Evolutionary conservation across 2,329 filamentous ascomycete genomes (phyloP), one percentile per base, ranked within the genome.

Genomic region (Didymella segeticola): DNA sequence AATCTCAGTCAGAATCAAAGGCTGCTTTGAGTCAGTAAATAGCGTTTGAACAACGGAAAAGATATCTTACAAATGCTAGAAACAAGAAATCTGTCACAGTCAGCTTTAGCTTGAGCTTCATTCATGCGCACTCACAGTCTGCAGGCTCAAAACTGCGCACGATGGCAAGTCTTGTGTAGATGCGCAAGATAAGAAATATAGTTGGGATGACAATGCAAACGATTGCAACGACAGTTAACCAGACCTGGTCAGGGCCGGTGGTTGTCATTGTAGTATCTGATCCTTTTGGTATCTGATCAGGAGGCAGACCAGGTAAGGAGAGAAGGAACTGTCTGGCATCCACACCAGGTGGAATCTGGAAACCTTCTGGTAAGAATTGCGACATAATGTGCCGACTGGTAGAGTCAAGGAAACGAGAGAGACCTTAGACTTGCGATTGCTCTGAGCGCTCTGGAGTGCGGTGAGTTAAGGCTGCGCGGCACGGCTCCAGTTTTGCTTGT

Each of bases 161-260:
- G 9, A 70, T 61, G 1, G 53, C 61, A 14, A 65, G 37, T 23
- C 66, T 61, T 4, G 64, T 70, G 38, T 70, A 68, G 0, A 68
- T 25, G 14, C 66, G 49, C 12, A 67, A 10, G 5, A 63, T 47
- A 1, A 68, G 25, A 25, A 67, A 68, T 0, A 68, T 26, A 6
- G 60, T 62, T 3, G 66, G 61, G 14, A 66, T 38, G 1, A 57
- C 58, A 25, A 62, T 64, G 34, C 66, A 68, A 3, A 54, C 46
- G 5, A 67, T 60, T 9, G 62, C 60, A 12, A 61, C 53, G 6
- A 67, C 58, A 23, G 64, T 14, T 25, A 55, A 69, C 67, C 65
- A 69, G 7, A 63, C 43, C 31, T 68, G 65, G 39, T 64, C 61
- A 14, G 62, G 63, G 1, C 56, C 57, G 46, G 62, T 46, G 1